Base-by-base conservation (phyloP, 2,329 filamentous ascomycete genomes). In the Cladosporium colombiae region DNA sequence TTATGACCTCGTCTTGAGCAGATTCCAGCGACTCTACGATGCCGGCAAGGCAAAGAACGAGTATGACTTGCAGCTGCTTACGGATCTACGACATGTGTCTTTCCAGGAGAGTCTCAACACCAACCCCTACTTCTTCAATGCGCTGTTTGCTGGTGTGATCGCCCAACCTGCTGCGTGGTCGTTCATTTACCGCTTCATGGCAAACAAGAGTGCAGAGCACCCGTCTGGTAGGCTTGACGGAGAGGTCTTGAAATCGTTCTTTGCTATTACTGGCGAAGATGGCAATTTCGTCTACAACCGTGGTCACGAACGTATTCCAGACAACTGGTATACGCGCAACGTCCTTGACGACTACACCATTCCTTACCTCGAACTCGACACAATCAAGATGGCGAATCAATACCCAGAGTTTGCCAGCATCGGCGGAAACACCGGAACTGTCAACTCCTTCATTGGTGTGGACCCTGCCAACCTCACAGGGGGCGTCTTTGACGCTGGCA, bases 401-500 rank as follows among this genome's bases (percentile, higher is more conserved):
- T 68, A 76, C 68, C 77, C 76, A 5, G 69, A 76, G 31, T 74
- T 78, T 64, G 62, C 71, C 40, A 62, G 66, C 61, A 70, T 79
- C 35, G 78, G 78, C 55, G 78, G 77, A 56, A 79, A 79, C 70
- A 67, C 74, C 3, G 76, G 76, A 29, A 74, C 67, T 2, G 63
- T 68, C 3, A 74, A 78, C 68, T 71, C 73, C 25, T 79, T 78
- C 68, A 71, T 72, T 33, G 76, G 76, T 8, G 62, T 80, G 31
- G 70, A 79, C 62, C 67, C 77, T 3, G 65, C 50, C 8, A 70
- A 79, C 58, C 64, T 81, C 10, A 79, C 78, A 18, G 74, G 74
- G 16, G 80, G 79, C n/a, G 71, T 84, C 0, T 79, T 81, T 67
- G 84, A 85, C 63, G 63, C 64, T 18, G 25, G 50, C 0, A 67